Evolutionary conservation across 495 filamentous ascomycete species (phyloP), one percentile per base, ranked within the genome.

Genomic region (Cercophora scortea): DNA sequence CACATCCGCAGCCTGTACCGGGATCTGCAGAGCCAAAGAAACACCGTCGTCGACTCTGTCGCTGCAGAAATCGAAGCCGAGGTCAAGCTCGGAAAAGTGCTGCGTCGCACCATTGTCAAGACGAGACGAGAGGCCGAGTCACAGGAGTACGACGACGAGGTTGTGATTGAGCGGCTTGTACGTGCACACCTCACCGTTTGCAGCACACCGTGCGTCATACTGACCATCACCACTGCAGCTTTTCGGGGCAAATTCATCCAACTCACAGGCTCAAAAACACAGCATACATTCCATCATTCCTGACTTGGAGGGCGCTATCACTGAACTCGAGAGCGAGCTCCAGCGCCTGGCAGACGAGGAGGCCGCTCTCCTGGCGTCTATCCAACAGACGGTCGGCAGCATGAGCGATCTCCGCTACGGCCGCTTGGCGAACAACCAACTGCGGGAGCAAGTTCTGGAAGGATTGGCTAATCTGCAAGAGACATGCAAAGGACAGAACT

Each of bases 351-450:
- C 89, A 56, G 62, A 76, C 47, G 83, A 92, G 54, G 81, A 86
- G 35, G 72, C 78, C 0, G 54, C 57, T 3, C 69, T 90, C 11
- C 63, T 90, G 32, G 72, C 76, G 9, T 76, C 83, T 36, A 76
- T 90, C 42, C 75, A 76, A 51, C 70, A 75, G 34, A 84, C 78
- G 1, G 79, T 90, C 34, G 84, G 83, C 32, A 80, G 81, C 43
- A 65, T 95, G 71, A 92, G 88, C 61, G 89, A 93, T 62, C 76
- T 94, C 32, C 84, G 87, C 42, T 93, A 92, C 60, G 88, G 89
- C 36, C 85, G 83, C 49, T 76, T 90, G 55, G 73, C 78, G 52
- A 86, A 83, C 53, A 66, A 73, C 34, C 73, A 79, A 25, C 69
- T 80, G 4, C 70, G 75, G 19, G 77, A 80, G 15, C 80, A 87